Evolutionary conservation across 2,329 filamentous ascomycete species (phyloP).

Genomic region (Aspergillus sojae): DNA sequence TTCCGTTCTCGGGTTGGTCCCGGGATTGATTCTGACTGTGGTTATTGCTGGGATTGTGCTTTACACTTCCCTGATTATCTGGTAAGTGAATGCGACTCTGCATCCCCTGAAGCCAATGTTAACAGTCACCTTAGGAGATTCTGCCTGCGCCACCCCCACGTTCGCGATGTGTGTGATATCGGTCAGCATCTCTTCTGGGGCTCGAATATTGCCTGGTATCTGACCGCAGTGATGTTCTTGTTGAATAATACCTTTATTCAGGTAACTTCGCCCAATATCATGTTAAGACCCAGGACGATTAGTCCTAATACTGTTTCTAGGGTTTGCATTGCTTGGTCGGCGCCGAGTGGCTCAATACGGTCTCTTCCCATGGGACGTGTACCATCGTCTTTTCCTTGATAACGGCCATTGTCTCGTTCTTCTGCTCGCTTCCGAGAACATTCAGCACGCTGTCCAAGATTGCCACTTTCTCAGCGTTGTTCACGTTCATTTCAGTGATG

Average conservation of each 20-base stretch:
- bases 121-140: slow-evolving; percentile 68
- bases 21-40: slow-evolving; percentile 79
- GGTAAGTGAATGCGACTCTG: slow-evolving; percentile 46
- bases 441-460: slow-evolving; percentile 79
- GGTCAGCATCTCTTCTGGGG: slow-evolving; percentile 95
- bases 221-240: slow-evolving; percentile 82
- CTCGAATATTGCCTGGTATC: slow-evolving; percentile 69
- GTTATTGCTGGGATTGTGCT: slow-evolving; percentile 77
- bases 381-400: slow-evolving; percentile 80
- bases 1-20: slow-evolving; percentile 81
- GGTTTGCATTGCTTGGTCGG: slow-evolving; percentile 81
- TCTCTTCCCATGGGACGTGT: slow-evolving; percentile 71
- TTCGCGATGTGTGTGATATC: slow-evolving; percentile 90
- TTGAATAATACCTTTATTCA: slow-evolving; percentile 94
- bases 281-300: neutral
- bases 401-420: slow-evolving; percentile 72
- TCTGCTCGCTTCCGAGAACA: slow-evolving; percentile 81
- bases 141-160: slow-evolving; percentile 85
- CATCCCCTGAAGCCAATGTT: slow-evolving; percentile 18
- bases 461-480: slow-evolving; percentile 77
- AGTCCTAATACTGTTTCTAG: slow-evolving; percentile 36
- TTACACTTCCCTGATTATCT: slow-evolving; percentile 74
- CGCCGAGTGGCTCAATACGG: slow-evolving; percentile 87
- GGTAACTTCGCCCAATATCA: slow-evolving; percentile 39
- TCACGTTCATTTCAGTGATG: slow-evolving; percentile 87